These are phyloP conservation scores for Dendrobium huoshanense DNA, from an alignment of 106 monocot species.

Conservation along the genomic window DNA sequence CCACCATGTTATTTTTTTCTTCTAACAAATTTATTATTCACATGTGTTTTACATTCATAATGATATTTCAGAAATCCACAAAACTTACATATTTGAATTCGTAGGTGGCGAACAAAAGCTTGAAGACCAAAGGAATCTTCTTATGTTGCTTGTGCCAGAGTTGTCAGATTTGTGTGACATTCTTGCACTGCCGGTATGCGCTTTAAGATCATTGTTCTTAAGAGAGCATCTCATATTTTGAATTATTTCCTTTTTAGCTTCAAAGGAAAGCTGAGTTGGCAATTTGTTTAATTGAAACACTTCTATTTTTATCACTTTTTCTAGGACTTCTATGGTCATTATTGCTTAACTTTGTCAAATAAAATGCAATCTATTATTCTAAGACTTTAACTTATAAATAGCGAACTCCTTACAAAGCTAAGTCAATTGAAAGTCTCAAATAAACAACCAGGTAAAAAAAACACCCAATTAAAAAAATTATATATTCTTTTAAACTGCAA, in stretches of 20 bases:
- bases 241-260: not conserved
- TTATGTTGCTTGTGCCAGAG: slow-evolving; percentile 59
- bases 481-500: not conserved
- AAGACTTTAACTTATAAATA: not conserved
- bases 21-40: not conserved
- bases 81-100: slow-evolving; percentile 19
- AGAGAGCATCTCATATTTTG: not conserved
- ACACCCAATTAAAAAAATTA: not conserved
- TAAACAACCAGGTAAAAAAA: not conserved
- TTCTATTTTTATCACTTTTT: not conserved
- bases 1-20: not conserved
- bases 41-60: slow-evolving; percentile 5
- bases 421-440: not conserved
- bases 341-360: not conserved
- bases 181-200: slow-evolving; percentile 57
- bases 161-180: slow-evolving; percentile 49
- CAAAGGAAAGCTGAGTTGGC: not conserved
- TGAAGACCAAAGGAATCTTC: slow-evolving; percentile 37
- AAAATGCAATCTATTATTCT: not conserved
- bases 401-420: not conserved
- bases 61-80: slow-evolving; percentile 17
- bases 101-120: slow-evolving; percentile 24
- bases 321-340: not conserved
- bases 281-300: not conserved
- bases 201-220: not conserved